Conservation (phyloP, 2,329 filamentous ascomycete species). For the Aspergillus transmontanensis region DNA sequence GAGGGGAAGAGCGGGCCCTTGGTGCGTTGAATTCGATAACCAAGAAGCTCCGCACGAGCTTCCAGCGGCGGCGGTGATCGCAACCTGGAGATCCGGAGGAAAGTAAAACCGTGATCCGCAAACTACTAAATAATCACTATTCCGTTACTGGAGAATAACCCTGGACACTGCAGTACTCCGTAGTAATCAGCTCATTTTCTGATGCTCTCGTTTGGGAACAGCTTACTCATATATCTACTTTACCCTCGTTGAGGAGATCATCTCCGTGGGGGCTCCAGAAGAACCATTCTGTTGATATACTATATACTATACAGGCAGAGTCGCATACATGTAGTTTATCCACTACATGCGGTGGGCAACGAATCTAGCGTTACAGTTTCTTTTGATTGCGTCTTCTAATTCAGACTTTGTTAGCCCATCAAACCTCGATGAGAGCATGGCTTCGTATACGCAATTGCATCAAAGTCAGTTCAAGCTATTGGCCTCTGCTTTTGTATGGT, state of each 20-base stretch:
- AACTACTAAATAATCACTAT: background rate
- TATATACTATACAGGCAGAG: background rate
- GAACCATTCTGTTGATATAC: background rate
- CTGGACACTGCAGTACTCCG: background rate
- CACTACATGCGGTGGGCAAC: constrained; percentile 15
- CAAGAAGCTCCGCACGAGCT: constrained; percentile 16
- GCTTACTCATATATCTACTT: background rate
- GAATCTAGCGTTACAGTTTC: background rate
- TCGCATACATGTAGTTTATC: constrained; percentile 16
- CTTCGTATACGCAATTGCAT: constrained; percentile 15
- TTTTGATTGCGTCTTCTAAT: background rate
- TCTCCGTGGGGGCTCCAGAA: background rate
- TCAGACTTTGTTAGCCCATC: background rate
- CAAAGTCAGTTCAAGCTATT: constrained; percentile 20
- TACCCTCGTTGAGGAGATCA: background rate
- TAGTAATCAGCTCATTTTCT: background rate
- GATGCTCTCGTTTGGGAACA: background rate
- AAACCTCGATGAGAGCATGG: background rate
- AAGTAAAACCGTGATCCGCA: constrained; percentile 13
- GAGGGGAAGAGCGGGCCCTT: constrained; percentile 19
- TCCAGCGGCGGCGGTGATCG: constrained; percentile 14
- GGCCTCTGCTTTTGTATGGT: background rate
- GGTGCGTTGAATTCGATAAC: constrained; percentile 4
- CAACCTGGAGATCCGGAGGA: constrained; percentile 16
- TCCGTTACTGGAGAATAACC: background rate